Conservation (phyloP, 352 stramenopile species). For the Pythium apleroticum region DNA sequence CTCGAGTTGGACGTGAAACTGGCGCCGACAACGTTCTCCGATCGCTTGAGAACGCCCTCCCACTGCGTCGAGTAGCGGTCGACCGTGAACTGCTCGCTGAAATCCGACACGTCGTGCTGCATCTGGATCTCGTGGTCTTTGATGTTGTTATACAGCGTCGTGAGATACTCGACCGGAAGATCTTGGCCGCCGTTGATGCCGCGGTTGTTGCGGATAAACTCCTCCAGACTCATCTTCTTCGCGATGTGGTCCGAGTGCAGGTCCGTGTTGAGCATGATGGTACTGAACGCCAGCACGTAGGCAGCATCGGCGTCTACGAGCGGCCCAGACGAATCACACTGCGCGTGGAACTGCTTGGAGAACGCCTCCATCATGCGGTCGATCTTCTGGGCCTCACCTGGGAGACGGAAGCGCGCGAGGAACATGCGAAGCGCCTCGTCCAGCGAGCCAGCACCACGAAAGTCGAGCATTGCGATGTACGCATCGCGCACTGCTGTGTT, state of each 20-base stretch:
- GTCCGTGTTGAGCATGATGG: conserved; percentile 99
- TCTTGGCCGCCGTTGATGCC: conserved; percentile 84
- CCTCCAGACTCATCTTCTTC: conserved; percentile 88
- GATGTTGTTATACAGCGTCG: conserved; percentile 81
- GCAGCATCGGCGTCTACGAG: conserved; percentile 89
- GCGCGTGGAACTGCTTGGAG: conserved; percentile 89
- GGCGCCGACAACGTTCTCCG: conserved; percentile 83
- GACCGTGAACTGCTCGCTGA: conserved; percentile 70
- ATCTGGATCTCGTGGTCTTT: conserved; percentile 86
- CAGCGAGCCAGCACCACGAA: conserved; percentile 82
- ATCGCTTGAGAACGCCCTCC: conserved; percentile 85
- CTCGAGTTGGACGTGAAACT: conserved; percentile 87
- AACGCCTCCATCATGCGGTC: conserved; percentile 98
- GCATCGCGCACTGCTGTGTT: conserved; percentile 84
- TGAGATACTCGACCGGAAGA: conserved; percentile 68
- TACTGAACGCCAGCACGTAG: conserved; percentile 97
- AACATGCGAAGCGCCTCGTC: conserved; percentile 93
- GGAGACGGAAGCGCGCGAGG: conserved; percentile 94
- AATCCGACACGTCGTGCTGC: conserved; percentile 85
- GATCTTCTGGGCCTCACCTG: conserved; percentile 98
- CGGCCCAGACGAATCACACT: conserved; percentile 59
- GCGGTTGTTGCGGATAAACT: conserved; percentile 88
- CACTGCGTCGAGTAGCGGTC: conserved; percentile 88
- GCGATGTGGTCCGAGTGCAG: conserved; percentile 92
- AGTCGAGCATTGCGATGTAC: conserved; percentile 95